Conservation (phyloP, 768 basidiomycete species). For the Auriculariales sp. region DNA sequence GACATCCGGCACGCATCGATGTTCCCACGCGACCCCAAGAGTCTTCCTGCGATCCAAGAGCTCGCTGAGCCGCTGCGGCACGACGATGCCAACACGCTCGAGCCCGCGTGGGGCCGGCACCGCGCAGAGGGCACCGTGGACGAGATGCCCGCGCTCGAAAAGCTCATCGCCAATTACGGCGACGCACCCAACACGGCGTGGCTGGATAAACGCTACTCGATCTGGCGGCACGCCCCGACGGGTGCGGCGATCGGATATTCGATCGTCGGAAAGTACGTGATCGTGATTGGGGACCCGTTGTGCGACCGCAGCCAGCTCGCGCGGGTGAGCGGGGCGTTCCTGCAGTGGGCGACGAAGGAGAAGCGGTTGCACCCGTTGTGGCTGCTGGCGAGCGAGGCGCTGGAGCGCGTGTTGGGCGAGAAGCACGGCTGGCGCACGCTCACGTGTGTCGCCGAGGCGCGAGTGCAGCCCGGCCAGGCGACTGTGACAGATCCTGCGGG, state of each 20-base stretch:
- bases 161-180: slow-evolving; percentile 49
- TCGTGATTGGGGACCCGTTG: slow-evolving; percentile 50
- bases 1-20: slow-evolving; percentile 29
- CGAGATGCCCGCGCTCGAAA: slow-evolving; percentile 26
- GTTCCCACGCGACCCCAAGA: slow-evolving; percentile 33
- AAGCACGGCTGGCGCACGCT: slow-evolving; percentile 40
- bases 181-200: slow-evolving; percentile 56
- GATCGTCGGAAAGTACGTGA: slow-evolving; percentile 32
- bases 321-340: slow-evolving; percentile 32
- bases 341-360: slow-evolving; percentile 24
- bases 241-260: slow-evolving; percentile 54
- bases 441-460: slow-evolving; percentile 48
- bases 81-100: no score
- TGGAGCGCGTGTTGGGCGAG: slow-evolving; percentile 34
- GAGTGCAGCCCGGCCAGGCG: slow-evolving; percentile 28
- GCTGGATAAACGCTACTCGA: slow-evolving; percentile 40
- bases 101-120: no score
- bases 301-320: slow-evolving; percentile 23
- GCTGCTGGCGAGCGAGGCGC: slow-evolving; percentile 38
- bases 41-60: no score
- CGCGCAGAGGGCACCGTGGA: no score
- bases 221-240: slow-evolving; percentile 35
- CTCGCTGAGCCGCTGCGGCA: no score
- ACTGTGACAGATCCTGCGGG: no score
- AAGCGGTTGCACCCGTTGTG: slow-evolving; percentile 36